Percentiles rank a stretch among this genome's conserved stretches.
Conservation (phyloP, 2,329 filamentous ascomycete species). For the Aaosphaeria pasadenensis region DNA sequence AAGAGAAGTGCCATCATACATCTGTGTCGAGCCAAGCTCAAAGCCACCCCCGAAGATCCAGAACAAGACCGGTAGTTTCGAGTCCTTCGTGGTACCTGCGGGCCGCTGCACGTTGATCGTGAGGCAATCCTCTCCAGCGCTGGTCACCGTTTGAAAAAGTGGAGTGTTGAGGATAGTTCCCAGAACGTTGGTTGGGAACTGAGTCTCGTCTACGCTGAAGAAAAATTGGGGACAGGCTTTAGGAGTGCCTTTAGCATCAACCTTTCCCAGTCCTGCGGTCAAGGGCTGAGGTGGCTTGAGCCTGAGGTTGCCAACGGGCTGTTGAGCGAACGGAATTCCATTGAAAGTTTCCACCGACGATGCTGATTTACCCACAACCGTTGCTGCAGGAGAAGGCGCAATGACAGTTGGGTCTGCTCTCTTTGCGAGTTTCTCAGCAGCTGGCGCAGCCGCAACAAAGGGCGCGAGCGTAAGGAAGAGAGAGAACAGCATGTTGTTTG, state of each 20-base stretch:
- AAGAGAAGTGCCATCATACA: constrained; percentile 42
- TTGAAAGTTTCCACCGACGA: constrained; percentile 64
- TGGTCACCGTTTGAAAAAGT: constrained; percentile 34
- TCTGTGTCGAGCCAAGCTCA: constrained; percentile 33
- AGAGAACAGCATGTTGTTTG: constrained; percentile 25
- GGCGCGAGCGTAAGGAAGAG: constrained; percentile 21
- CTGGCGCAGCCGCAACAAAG: constrained; percentile 29
- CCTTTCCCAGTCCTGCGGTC: constrained; percentile 55
- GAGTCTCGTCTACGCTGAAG: constrained; percentile 47
- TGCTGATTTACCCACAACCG: constrained; percentile 49
- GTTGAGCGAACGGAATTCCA: constrained; percentile 72
- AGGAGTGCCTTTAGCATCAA: constrained; percentile 58
- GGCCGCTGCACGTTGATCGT: constrained; percentile 44
- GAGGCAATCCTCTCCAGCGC: constrained; percentile 44
- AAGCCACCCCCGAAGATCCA: constrained; percentile 50
- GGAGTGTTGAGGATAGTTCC: constrained; percentile 39
- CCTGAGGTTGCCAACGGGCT: constrained; percentile 64
- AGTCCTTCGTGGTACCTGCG: constrained; percentile 29
- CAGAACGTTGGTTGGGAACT: constrained; percentile 35
- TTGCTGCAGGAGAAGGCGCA: constrained; percentile 52
- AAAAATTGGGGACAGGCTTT: constrained; percentile 71
- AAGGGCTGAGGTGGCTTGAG: constrained; percentile 66
- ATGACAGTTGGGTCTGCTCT: constrained; percentile 52
- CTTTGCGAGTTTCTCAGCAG: constrained; percentile 38
- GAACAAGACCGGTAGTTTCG: constrained; percentile 47